Evolutionary conservation across 768 basidiomycete species (phyloP).

Genomic region (Termitomyces sp.): DNA sequence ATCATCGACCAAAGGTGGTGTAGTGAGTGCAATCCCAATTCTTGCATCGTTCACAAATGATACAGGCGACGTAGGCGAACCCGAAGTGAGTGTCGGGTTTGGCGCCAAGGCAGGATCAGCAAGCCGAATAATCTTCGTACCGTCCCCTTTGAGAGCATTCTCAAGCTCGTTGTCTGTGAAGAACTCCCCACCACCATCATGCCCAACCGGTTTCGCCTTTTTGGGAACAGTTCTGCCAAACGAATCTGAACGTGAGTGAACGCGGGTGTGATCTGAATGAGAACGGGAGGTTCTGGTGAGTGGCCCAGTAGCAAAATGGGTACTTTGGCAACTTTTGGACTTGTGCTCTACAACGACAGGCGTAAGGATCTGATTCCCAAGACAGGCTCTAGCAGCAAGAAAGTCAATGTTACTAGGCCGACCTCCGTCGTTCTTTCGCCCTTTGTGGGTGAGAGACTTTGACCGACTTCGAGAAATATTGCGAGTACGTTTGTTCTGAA

Average conservation of each 20-base stretch:
- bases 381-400: constrained; percentile 62
- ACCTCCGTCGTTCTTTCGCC: constrained; percentile 25
- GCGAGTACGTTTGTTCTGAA: constrained; percentile 64
- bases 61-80: constrained; percentile 25
- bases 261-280: constrained; percentile 35
- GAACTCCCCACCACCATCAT: constrained; percentile 20
- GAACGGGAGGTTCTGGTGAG: constrained; percentile 29
- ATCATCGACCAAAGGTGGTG: constrained; percentile 28
- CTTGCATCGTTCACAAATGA: constrained; percentile 27
- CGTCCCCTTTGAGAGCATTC: constrained; percentile 36
- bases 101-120: constrained; percentile 38
- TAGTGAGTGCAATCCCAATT: constrained; percentile 36
- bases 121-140: constrained; percentile 40
- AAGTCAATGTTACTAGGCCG: constrained; percentile 48
- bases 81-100: constrained; percentile 4
- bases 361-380: constrained; percentile 61
- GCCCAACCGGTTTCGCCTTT: constrained; percentile 34
- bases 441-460: constrained; percentile 49
- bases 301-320: constrained; percentile 13
- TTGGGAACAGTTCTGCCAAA: constrained; percentile 42
- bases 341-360: constrained; percentile 34
- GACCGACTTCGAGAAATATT: constrained; percentile 62
- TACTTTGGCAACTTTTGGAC: constrained; percentile 19
- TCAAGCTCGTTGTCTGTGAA: constrained; percentile 32
- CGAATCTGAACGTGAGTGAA: constrained; percentile 43